Evolutionary conservation across 345 rosid genomes (phyloP).

Genomic region (Brassica juncea): DNA sequence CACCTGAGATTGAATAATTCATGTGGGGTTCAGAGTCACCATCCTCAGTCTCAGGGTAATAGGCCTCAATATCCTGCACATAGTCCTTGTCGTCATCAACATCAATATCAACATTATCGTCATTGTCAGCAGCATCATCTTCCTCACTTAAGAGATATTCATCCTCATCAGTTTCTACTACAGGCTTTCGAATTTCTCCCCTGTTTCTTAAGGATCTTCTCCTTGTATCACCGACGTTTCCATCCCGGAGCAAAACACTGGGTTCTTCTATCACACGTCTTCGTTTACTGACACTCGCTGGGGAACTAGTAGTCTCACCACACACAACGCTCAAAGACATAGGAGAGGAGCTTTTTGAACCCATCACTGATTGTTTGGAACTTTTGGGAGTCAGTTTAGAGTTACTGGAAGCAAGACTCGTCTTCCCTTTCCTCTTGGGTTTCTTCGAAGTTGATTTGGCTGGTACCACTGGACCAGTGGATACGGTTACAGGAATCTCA

Average conservation of each 20-base stretch:
- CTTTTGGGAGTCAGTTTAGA: slow-evolving; percentile 35
- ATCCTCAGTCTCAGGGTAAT: slow-evolving; percentile 33
- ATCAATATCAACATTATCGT: slow-evolving; percentile 19
- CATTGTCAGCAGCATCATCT: slow-evolving; percentile 25
- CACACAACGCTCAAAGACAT: slow-evolving; percentile 15
- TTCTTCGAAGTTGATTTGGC: slow-evolving; percentile 33
- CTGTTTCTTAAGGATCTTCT: slow-evolving; percentile 43
- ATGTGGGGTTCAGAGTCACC: slow-evolving; percentile 13
- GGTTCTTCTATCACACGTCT: slow-evolving; percentile 65
- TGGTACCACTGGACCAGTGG: slow-evolving; percentile 30
- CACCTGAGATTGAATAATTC: slow-evolving; percentile 30
- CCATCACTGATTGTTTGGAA: slow-evolving; percentile 8
- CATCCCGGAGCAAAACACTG: slow-evolving; percentile 39
- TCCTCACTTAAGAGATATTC: slow-evolving; percentile 31
- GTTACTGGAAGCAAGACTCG: slow-evolving; percentile 27
- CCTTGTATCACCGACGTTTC: slow-evolving; percentile 41
- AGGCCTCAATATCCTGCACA: slow-evolving; percentile 26
- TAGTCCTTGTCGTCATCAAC: slow-evolving; percentile 27
- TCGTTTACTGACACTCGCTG: slow-evolving; percentile 78
- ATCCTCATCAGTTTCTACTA: slow-evolving; percentile 43
- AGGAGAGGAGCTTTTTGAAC: slow-evolving; percentile 20
- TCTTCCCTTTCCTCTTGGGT: slow-evolving; percentile 34
- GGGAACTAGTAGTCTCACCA: slow-evolving; percentile 62
- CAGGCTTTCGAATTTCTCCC: slow-evolving; percentile 33
- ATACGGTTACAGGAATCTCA: slow-evolving; percentile 33